These are phyloP conservation scores for Podaxis carcinomalis DNA, from an alignment of 768 basidiomycete species.

Conservation along the genomic window DNA sequence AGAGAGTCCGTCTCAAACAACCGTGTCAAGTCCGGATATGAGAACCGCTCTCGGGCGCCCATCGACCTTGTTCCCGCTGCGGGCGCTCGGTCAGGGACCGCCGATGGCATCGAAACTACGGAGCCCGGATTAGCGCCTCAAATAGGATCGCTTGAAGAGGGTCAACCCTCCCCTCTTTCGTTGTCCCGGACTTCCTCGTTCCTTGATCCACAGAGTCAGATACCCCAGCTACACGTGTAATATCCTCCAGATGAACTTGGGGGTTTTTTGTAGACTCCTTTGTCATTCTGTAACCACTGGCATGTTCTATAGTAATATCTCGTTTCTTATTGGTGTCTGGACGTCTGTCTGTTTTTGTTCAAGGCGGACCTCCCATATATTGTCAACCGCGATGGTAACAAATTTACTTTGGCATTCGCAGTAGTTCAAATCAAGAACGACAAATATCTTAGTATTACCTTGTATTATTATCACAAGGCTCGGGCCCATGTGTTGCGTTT, in stretches of 20 bases:
- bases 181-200: conserved; percentile 23
- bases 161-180: conserved; percentile 25
- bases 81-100: conserved; percentile 59
- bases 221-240: conserved; percentile 40
- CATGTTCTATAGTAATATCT: conserved; percentile 5
- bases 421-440: background rate
- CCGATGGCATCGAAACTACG: conserved; percentile 63
- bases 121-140: conserved; percentile 40
- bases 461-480: background rate
- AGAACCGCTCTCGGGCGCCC: conserved; percentile 52
- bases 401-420: background rate
- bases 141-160: conserved; percentile 38
- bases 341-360: background rate
- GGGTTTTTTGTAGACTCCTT: background rate
- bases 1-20: conserved; percentile 83
- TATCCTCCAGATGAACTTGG: background rate
- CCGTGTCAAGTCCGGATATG: conserved; percentile 74
- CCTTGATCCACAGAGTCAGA: conserved; percentile 32
- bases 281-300: conserved; percentile 9
- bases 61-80: conserved; percentile 74
- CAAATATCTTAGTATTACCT: background rate
- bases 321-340: background rate
- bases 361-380: background rate
- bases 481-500: background rate
- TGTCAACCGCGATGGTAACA: background rate